Base-by-base conservation (phyloP, 2,329 filamentous ascomycete genomes). In the Arthrobotrys musiformis region DNA sequence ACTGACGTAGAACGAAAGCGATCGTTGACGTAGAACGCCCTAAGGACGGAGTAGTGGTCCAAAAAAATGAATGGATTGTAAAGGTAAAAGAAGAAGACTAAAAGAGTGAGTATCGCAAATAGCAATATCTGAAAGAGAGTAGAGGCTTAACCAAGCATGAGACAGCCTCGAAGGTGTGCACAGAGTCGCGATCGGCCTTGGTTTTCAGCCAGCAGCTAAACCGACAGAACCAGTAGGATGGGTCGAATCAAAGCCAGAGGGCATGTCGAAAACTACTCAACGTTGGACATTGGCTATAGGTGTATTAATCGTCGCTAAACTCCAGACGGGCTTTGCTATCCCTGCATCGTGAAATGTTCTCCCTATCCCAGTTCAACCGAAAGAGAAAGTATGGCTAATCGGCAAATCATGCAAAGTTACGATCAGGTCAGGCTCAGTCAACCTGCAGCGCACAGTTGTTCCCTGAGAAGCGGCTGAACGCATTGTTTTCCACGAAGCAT, bases 131-230 rank as follows among this genome's bases (percentile, higher is more conserved):
- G 60, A 67, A 60, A 3, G 64, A 69, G 28, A 48, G 64, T 50
- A 33, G 22, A 61, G 17, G 24, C 17, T 60, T 69, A 44, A 46
- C 42, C 19, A 58, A 58, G 30, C 52, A 37, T 46, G 19, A 44
- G 24, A 61, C 22, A 69, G 9, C 15, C 42, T 28, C 15, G 40
- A n/a, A n/a, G n/a, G n/a, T n/a, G n/a, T n/a, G n/a, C n/a, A 37
- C 52, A 30, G 15, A 58, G 30, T 40, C 30, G 33, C 54, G 22
- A 17, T 60, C 48, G 24, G 48, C 6, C 24, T 9, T 28, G 7
- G 13, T 2, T 37, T 68, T 68, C 64, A 68, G 50, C 64, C 37
- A 50, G 61, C 64, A 68, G 50, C 64, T 48, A 50, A 69, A 69
- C 28, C 17, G 52, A 54, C 26, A 28, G 37, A 19, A 33, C 42